Base-by-base conservation (phyloP, 2,329 filamentous ascomycete species). In the Furcasterigmium furcatum region DNA sequence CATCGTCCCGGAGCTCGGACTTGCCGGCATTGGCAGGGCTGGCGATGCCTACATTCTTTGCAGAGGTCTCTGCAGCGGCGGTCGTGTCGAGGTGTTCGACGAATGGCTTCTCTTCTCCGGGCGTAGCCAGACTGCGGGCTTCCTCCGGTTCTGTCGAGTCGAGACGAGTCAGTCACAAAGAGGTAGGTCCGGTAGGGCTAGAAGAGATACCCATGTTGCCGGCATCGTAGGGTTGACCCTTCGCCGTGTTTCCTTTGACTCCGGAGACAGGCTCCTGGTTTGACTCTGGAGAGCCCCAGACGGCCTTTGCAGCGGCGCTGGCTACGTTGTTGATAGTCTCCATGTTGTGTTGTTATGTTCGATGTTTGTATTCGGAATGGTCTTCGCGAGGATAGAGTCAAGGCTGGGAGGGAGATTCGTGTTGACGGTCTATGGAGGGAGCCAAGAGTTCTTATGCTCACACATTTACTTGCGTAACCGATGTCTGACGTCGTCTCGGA, bases 151-250 rank as follows among this genome's bases (percentile, higher is more conserved):
- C 24, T 27, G 24, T 27, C 13, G 12, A 14, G 21, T 22, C 5
- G 29, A 25, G 22, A n/a, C 14, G 10, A 20, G 38, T 20, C n/a
- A n/a, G n/a, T n/a, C n/a, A n/a, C n/a, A n/a, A n/a, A n/a, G n/a
- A n/a, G n/a, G 38, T 22, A 16, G 41, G 10, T 19, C 24, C n/a
- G 16, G 41, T 20, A 12, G 25, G 16, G 16, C 18, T 25, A n/a
- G 25, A 24, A 29, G 25, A 36, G 59, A 35, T 77, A 71, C 80
- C 75, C n/a, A 79, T 67, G 62, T 94, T 94, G 41, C 89, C 89
- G 47, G 82, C 81, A 59, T 94, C 89, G 56, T 84, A 95, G 0
- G 89, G 89, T 62, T 92, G 84, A 12, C 79, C 80, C 36, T 73
- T 74, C 20, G 76, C 75, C 5, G 87, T 85, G 60, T 85, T 71